Conservation (phyloP, 495 filamentous ascomycete species). For the Apodospora peruviana region DNA sequence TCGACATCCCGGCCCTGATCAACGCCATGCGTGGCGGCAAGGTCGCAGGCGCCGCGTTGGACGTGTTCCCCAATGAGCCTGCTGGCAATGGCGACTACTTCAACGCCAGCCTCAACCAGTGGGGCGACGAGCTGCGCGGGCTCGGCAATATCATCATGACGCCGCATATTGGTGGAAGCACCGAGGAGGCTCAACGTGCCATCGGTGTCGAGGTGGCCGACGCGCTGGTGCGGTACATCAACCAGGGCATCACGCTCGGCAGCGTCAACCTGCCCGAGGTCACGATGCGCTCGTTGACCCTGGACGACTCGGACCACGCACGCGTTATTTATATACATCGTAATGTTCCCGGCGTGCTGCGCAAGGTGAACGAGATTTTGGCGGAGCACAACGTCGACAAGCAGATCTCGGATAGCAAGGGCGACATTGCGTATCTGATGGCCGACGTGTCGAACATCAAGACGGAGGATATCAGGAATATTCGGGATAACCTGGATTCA, state of each 20-base stretch:
- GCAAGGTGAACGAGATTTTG: conserved; percentile 88
- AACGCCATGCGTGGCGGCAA: conserved; percentile 83
- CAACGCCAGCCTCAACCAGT: conserved; percentile 73
- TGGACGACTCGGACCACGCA: conserved; percentile 82
- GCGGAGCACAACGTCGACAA: conserved; percentile 97
- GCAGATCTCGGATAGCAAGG: conserved; percentile 92
- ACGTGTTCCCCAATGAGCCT: conserved; percentile 94
- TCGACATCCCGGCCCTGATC: conserved; percentile 90
- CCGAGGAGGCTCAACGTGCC: conserved; percentile 94
- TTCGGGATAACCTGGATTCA: conserved; percentile 75
- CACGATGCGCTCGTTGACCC: conserved; percentile 73
- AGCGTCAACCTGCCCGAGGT: conserved; percentile 97
- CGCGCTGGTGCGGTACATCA: conserved; percentile 86
- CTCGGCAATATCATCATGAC: conserved; percentile 93
- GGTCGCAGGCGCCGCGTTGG: conserved; percentile 88
- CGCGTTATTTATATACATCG: conserved; percentile 93
- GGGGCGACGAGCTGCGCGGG: conserved; percentile 78
- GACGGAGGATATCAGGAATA: conserved; percentile 70
- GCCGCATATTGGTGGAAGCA: conserved; percentile 95
- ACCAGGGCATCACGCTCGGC: conserved; percentile 79
- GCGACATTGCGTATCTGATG: conserved; percentile 95
- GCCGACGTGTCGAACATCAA: conserved; percentile 90
- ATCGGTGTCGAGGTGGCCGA: conserved; percentile 92
- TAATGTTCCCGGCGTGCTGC: conserved; percentile 91
- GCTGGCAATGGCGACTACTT: conserved; percentile 94